A percentile compares a stretch with the other conserved stretches of the same genome.
phyloP scores from a whole-genome alignment of 2,329 filamentous ascomycete genomes.

The Diaporthe eres region DNA sequence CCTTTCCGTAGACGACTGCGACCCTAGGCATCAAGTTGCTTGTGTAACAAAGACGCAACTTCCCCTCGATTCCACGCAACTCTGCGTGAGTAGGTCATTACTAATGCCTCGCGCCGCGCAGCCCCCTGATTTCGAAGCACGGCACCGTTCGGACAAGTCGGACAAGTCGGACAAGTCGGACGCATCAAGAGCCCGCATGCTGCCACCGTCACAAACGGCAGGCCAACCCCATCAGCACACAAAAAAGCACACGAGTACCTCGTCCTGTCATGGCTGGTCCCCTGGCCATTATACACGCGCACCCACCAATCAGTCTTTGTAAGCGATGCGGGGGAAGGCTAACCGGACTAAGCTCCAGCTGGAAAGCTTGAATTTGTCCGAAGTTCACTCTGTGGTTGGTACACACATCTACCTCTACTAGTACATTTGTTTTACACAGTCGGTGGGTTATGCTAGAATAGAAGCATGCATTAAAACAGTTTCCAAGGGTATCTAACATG shows the following conservation, averaged over 20 bases:
- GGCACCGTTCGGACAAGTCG: slow-evolving; percentile 7
- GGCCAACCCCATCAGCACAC: not conserved
- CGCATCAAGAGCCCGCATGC: not conserved
- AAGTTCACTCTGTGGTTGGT: not conserved
- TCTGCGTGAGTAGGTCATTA: not conserved
- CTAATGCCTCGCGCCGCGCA: slow-evolving; percentile 10
- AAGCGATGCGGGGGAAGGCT: not conserved
- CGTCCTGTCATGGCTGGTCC: no score
- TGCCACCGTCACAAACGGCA: not conserved
- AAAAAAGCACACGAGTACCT: no score
- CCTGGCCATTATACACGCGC: not conserved
- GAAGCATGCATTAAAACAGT: slow-evolving; percentile 23
- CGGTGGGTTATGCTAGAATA: not conserved
- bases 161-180: slow-evolving; percentile 15
- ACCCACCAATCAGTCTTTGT: not conserved
- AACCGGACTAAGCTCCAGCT: not conserved
- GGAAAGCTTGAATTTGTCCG: not conserved
- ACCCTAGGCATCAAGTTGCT: not conserved
- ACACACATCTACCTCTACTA: no score
- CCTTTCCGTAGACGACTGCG: no score
- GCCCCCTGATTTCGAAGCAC: slow-evolving; percentile 16
- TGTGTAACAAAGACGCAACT: not conserved
- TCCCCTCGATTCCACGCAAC: slow-evolving; percentile 5
- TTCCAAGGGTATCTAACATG: slow-evolving; percentile 41
- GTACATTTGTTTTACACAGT: not conserved